These are phyloP conservation scores for Fusarium sp. DNA, from an alignment of 2,329 filamentous ascomycete species.

Conservation along the genomic window DNA sequence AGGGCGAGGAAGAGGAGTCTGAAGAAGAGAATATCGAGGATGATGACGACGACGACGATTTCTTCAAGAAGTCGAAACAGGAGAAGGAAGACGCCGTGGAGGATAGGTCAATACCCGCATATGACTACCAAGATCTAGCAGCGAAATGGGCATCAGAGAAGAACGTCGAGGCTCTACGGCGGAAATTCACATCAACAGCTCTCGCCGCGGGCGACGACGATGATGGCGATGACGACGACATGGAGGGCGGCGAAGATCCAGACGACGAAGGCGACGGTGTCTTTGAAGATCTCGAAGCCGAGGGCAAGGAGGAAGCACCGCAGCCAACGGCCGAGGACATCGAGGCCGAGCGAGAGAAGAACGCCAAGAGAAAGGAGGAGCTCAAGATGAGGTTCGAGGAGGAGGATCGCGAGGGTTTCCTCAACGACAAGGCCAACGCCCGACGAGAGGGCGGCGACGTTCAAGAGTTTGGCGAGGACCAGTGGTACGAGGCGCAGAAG, in stretches of 20 bases:
- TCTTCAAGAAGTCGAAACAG: constrained; percentile 72
- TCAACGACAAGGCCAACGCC: constrained; percentile 86
- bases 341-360: constrained; percentile 90
- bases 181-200: constrained; percentile 78
- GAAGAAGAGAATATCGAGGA: constrained; percentile 69
- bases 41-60: constrained; percentile 67
- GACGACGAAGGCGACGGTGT: constrained; percentile 65
- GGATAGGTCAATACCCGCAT: constrained; percentile 80
- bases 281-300: constrained; percentile 69
- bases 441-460: constrained; percentile 74
- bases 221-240: constrained; percentile 59
- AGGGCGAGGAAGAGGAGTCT: constrained; percentile 69
- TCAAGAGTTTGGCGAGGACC: constrained; percentile 93
- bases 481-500: constrained; percentile 99
- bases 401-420: constrained; percentile 95
- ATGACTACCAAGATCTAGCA: constrained; percentile 83
- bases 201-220: constrained; percentile 53
- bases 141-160: constrained; percentile 86
- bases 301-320: constrained; percentile 69
- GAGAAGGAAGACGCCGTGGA: constrained; percentile 79
- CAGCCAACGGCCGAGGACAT: constrained; percentile 64
- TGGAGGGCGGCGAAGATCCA: constrained; percentile 66
- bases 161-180: constrained; percentile 78
- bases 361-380: constrained; percentile 93
- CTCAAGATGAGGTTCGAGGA: constrained; percentile 95